Evolutionary conservation across 176 grass and related monocot genomes (phyloP).

Genomic region (Musa beccarii): DNA sequence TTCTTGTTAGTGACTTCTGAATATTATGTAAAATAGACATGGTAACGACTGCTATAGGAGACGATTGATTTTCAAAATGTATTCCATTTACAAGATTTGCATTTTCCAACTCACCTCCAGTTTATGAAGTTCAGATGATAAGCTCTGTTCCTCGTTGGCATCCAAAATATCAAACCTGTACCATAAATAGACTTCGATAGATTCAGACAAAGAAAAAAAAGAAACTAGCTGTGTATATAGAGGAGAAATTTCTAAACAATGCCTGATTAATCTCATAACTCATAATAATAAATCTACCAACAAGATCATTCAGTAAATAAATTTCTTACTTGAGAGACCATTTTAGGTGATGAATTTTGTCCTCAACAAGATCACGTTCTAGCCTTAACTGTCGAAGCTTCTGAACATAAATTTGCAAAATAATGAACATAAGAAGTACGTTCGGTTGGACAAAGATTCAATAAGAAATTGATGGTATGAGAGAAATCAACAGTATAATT

Average conservation of each 20-base stretch:
- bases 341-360: slow-evolving; percentile 82
- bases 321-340: slow-evolving; percentile 79
- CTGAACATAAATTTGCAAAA: slow-evolving; percentile 28
- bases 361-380: slow-evolving; percentile 79
- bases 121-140: slow-evolving; percentile 39
- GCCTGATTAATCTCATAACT: background rate
- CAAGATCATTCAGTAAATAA: background rate
- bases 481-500: background rate
- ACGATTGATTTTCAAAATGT: background rate
- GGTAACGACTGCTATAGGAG: too few species aligned
- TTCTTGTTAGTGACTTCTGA: too few species aligned
- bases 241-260: background rate
- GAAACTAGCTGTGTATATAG: background rate
- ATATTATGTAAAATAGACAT: too few species aligned
- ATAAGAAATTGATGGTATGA: background rate
- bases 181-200: slow-evolving; percentile 15
- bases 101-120: slow-evolving; percentile 34
- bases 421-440: background rate
- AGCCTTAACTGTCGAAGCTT: slow-evolving; percentile 72
- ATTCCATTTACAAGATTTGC: background rate
- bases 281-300: background rate
- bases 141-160: slow-evolving; percentile 33
- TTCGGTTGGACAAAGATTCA: background rate
- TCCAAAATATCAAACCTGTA: slow-evolving; percentile 54
- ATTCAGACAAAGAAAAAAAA: background rate